Conservation (phyloP, 169 alveolate genomes). For the Sarcocystis neurona region DNA sequence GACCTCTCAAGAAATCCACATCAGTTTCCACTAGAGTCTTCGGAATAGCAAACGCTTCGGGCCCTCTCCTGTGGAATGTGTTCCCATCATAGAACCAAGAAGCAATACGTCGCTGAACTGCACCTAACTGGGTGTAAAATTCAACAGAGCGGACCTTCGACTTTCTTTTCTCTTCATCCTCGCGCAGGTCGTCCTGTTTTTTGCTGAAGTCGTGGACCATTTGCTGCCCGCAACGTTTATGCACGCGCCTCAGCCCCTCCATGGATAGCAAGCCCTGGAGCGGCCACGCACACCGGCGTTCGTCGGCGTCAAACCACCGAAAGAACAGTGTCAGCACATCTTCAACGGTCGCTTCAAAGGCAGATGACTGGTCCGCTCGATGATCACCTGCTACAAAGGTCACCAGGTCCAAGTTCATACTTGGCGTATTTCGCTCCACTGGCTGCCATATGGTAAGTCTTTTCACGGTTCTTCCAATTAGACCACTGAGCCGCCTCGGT, state of each 20-base stretch:
- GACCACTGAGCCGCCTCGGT: slow-evolving; percentile 22
- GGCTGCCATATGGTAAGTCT: neutral
- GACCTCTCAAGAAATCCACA: slow-evolving; percentile 31
- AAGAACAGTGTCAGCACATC: slow-evolving; percentile 41
- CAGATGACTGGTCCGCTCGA: neutral
- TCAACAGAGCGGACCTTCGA: neutral
- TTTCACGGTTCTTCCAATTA: no score
- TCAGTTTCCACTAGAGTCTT: slow-evolving; percentile 34
- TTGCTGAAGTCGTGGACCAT: neutral
- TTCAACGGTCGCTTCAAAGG: slow-evolving; percentile 35
- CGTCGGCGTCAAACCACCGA: neutral
- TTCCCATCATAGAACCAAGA: slow-evolving; percentile 55
- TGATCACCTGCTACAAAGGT: slow-evolving; percentile 47
- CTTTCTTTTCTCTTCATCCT: slow-evolving; percentile 15
- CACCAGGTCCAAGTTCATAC: slow-evolving; percentile 16
- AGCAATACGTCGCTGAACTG: slow-evolving; percentile 7
- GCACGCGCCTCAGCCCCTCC: slow-evolving; percentile 29
- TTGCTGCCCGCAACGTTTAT: neutral
- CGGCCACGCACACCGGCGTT: neutral
- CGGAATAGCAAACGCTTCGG: neutral
- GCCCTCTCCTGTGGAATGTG: slow-evolving; percentile 47
- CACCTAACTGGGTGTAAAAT: slow-evolving; percentile 27
- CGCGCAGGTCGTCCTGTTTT: slow-evolving; percentile 25
- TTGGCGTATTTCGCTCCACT: slow-evolving; percentile 4
- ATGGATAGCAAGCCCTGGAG: slow-evolving; percentile 35